Percentiles rank a stretch among this genome's conserved stretches.
Evolutionary conservation across 2,329 filamentous ascomycete species (phyloP).

Genomic region (Epichloe scottii): DNA sequence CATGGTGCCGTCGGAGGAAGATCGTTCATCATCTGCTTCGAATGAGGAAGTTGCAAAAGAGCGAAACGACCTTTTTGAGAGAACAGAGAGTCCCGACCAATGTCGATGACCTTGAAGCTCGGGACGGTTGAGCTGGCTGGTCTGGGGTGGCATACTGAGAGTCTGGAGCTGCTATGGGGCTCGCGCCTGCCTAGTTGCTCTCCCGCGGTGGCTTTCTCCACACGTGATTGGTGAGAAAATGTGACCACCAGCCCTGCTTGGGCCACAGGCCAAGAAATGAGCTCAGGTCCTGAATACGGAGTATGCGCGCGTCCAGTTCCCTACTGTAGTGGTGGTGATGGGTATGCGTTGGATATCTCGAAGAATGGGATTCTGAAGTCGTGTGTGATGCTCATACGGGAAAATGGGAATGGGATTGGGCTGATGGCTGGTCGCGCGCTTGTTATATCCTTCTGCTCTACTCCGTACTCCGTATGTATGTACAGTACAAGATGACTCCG

Average conservation of each 20-base stretch:
- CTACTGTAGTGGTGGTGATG: not conserved
- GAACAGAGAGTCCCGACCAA: conserved; percentile 36
- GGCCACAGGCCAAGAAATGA: not conserved
- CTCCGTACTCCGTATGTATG: too few species aligned
- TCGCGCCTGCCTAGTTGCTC: not conserved
- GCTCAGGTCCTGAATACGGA: too few species aligned
- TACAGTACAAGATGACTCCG: not conserved
- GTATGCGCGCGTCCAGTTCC: not conserved
- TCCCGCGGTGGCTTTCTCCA: not conserved
- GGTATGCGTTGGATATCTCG: not conserved
- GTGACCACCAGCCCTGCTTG: not conserved
- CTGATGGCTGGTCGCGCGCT: not conserved
- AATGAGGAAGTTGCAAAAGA: conserved; percentile 49
- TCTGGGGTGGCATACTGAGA: conserved; percentile 5
- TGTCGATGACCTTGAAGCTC: conserved; percentile 28
- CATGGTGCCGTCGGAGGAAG: conserved; percentile 25
- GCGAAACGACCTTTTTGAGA: conserved; percentile 42
- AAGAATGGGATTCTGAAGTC: not conserved
- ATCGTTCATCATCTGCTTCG: conserved; percentile 58
- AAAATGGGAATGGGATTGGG: not conserved
- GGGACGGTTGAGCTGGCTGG: conserved; percentile 22
- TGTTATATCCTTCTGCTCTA: not conserved
- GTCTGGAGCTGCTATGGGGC: not conserved
- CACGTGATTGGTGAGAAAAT: conserved; percentile 4
- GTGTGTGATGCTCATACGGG: not conserved